Evolutionary conservation across 345 rosid species (phyloP).

Genomic region (Erodium maritimum): DNA sequence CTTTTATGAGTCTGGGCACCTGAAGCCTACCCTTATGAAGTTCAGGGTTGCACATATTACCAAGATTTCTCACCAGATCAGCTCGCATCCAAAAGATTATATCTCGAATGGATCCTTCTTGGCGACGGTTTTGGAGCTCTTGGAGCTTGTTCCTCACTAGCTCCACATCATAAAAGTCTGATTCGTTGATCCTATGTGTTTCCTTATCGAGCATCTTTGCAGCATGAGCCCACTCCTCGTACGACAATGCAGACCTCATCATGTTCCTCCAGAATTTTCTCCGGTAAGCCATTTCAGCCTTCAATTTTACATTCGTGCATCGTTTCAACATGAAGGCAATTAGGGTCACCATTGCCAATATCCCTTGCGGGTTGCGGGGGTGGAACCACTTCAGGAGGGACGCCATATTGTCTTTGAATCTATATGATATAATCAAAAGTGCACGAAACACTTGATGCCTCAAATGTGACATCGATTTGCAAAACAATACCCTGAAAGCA

Average conservation of each 20-base stretch:
- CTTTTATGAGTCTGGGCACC: constrained; percentile 81
- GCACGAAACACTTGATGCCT: constrained; percentile 36
- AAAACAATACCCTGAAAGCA: constrained; percentile 74
- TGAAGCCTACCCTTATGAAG: constrained; percentile 98
- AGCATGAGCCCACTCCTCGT: constrained; percentile 98
- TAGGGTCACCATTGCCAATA: constrained; percentile 75
- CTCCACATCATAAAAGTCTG: constrained; percentile 74
- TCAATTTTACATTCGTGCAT: constrained; percentile 63
- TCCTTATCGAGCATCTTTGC: constrained; percentile 95
- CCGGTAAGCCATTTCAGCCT: constrained; percentile 89
- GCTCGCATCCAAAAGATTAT: constrained; percentile 96
- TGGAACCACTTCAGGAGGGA: constrained; percentile 77
- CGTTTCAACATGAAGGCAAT: constrained; percentile 80
- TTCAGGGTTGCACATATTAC: constrained; percentile 94
- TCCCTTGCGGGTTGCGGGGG: constrained; percentile 92
- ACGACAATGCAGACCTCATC: constrained; percentile 82
- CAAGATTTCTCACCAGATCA: constrained; percentile 84
- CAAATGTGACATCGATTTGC: constrained; percentile 61
- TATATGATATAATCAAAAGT: constrained; percentile 27
- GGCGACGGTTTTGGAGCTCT: constrained; percentile 78
- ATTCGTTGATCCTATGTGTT: constrained; percentile 64
- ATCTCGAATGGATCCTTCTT: constrained; percentile 79
- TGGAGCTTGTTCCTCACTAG: constrained; percentile 75
- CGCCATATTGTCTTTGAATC: constrained; percentile 27
- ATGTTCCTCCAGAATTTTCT: constrained; percentile 98